Percentiles rank a stretch among this genome's conserved stretches.
phyloP scores from a whole-genome alignment of 2,329 filamentous ascomycete species.

The Huntiella bhutanensis region DNA sequence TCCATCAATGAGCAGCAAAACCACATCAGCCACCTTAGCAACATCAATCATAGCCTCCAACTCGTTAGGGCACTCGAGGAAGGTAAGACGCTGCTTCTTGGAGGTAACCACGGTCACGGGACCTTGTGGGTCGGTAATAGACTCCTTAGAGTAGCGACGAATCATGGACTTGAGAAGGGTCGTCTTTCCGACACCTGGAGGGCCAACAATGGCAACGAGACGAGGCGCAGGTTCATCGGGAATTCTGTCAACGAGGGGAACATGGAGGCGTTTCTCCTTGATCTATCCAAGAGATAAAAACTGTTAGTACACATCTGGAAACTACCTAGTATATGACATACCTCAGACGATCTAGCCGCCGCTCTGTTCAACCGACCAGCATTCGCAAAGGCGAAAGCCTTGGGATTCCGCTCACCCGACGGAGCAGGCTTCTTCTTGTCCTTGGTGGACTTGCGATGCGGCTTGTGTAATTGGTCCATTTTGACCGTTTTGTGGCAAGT shows the following conservation, averaged over 20 bases:
- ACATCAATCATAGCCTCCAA: constrained; percentile 93
- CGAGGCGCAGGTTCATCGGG: constrained; percentile 90
- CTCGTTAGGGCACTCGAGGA: constrained; percentile 93
- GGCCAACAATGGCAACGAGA: constrained; percentile 84
- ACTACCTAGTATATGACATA: constrained; percentile 18
- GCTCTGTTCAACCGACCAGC: constrained; percentile 64
- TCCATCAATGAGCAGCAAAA: constrained; percentile 93
- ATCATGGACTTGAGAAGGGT: constrained; percentile 90
- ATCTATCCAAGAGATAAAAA: constrained; percentile 32
- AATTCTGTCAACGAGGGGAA: constrained; percentile 85
- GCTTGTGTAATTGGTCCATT: constrained; percentile 69
- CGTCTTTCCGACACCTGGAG: constrained; percentile 87
- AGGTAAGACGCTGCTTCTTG: constrained; percentile 85
- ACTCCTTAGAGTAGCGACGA: constrained; percentile 88
- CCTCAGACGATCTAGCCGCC: constrained; percentile 54
- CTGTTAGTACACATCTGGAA: background rate
- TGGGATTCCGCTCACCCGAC: constrained; percentile 59
- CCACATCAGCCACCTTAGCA: constrained; percentile 92
- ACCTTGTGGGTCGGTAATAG: constrained; percentile 70
- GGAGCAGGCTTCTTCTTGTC: constrained; percentile 32
- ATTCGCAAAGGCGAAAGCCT: constrained; percentile 71
- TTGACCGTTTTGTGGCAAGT: constrained; percentile 23
- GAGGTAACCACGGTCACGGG: constrained; percentile 93
- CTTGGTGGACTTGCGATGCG: constrained; percentile 72
- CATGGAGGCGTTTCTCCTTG: constrained; percentile 90